phyloP scores from a whole-genome alignment of 805 yeast species.

The Kazachstania bromeliacearum region DNA sequence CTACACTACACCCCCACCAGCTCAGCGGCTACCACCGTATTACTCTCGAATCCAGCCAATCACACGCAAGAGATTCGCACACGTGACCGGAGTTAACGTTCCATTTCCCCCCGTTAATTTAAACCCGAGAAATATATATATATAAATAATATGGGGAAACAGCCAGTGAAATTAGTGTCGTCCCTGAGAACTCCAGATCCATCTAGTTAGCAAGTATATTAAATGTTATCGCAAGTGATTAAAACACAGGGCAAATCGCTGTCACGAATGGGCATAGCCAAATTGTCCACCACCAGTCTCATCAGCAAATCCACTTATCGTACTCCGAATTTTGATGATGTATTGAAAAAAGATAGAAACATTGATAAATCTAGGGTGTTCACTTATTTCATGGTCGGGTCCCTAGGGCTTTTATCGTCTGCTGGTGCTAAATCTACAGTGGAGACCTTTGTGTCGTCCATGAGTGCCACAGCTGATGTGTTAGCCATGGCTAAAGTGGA shows the following conservation, averaged over 20 bases:
- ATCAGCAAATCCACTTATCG: conserved; percentile 64
- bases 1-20: too few species aligned
- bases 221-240: too few species aligned
- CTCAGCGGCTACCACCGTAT: too few species aligned
- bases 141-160: too few species aligned
- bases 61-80: too few species aligned
- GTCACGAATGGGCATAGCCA: conserved; percentile 10
- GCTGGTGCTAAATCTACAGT: conserved; percentile 96
- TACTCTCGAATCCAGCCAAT: too few species aligned
- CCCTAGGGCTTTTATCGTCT: conserved; percentile 81
- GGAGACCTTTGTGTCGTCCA: conserved; percentile 80
- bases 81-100: too few species aligned
- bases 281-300: conserved; percentile 20
- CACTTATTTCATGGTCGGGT: conserved; percentile 96
- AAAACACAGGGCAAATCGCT: too few species aligned
- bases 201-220: too few species aligned
- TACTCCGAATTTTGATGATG: conserved; percentile 82
- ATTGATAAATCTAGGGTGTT: conserved; percentile 74
- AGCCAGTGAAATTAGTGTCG: too few species aligned
- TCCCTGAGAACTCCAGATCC: too few species aligned
- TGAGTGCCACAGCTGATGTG: conserved; percentile 98
- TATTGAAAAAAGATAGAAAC: conserved; percentile 61
- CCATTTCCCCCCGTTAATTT: too few species aligned
- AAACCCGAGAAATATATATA: background rate
- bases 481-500: conserved; percentile 99